phyloP scores from a whole-genome alignment of 1,139 yeast species.

The Yamadazyma jaroonii region DNA sequence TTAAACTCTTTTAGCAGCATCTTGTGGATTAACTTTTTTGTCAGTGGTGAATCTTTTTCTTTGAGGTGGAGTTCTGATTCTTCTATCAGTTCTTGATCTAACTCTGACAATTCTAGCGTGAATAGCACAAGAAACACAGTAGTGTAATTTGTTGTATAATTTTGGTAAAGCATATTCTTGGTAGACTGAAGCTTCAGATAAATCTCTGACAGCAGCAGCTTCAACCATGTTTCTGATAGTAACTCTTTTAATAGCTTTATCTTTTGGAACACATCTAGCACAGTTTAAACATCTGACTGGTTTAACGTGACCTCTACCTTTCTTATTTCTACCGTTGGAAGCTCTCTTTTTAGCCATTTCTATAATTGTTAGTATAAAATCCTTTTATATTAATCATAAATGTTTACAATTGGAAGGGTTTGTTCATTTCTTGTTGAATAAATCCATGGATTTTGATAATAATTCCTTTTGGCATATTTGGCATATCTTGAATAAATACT shows the following conservation, averaged over 20 bases:
- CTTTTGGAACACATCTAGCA: slow-evolving; percentile 99
- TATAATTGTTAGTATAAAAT: slow-evolving; percentile 16
- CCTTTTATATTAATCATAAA: too few species aligned
- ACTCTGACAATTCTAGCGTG: slow-evolving; percentile 99
- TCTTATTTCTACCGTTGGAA: slow-evolving; percentile 99
- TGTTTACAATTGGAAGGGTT: too few species aligned
- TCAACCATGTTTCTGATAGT: slow-evolving; percentile 99
- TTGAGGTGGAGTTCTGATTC: slow-evolving; percentile 98
- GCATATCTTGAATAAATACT: too few species aligned
- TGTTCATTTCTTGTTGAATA: too few species aligned
- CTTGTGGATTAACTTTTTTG: slow-evolving; percentile 95
- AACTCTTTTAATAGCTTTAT: slow-evolving; percentile 99
- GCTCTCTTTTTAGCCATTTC: slow-evolving; percentile 99
- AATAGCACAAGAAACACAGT: slow-evolving; percentile 99
- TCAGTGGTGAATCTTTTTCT: slow-evolving; percentile 98
- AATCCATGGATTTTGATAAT: neutral
- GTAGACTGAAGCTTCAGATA: slow-evolving; percentile 99
- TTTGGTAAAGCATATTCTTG: slow-evolving; percentile 99
- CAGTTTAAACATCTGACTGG: slow-evolving; percentile 99
- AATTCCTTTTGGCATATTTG: too few species aligned
- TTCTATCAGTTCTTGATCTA: slow-evolving; percentile 98
- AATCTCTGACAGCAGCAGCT: slow-evolving; percentile 99
- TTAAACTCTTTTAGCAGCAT: slow-evolving; percentile 91
- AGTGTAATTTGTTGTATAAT: slow-evolving; percentile 99
- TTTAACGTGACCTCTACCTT: slow-evolving; percentile 99